Evolutionary conservation across 2,329 filamentous ascomycete genomes (phyloP), one percentile per base, ranked within the genome.

Genomic region (Fusarium sp.): DNA sequence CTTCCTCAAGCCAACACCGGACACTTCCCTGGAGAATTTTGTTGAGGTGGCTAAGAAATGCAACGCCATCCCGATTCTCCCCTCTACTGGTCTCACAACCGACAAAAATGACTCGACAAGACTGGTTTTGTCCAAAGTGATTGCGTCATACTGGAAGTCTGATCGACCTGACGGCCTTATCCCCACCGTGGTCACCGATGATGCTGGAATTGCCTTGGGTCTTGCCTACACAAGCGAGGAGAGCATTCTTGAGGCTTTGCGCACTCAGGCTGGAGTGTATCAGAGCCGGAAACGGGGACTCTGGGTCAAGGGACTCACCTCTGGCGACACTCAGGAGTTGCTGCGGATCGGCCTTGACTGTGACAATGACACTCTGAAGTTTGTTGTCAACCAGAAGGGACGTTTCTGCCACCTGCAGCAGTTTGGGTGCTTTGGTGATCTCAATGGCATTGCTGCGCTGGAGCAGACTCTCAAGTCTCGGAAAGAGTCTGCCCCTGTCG

Each of bases 271-370:
- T 1, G 95, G 97, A 35, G 96, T 98, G 41, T 99, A 99, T 82
- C 95, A 98, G 84, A 98, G 96, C 85, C 90, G 97, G 62, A 98
- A 98, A 87, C 91, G 97, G 52, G 97, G 97, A 1, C 85, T 99
- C 32, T 99, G 97, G 97, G 93, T 97, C 84, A 99, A 99, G 86
- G 97, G 97, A 7, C 94, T 95, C 62, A 97, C 93, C 10, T 98
- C 96, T 64, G 97, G 97, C 16, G 95, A 98, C 82, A 94, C 94
- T 14, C 97, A 99, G 83, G 92, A 98, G 82, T 88, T 99, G 60
- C 87, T 98, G 25, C 92, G 92, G 67, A 89, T 99, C 74, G 93
- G 93, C 1, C 87, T 97, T 64, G 97, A 99, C 83, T 99, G 97
- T 83, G 97, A 99, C 83, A 93, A 93, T 74, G 97, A 99, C 83